Evolutionary conservation across 192 early-diverging fungal species (phyloP), one percentile per base, ranked within the genome.

Genomic region (Piromyces finnis): DNA sequence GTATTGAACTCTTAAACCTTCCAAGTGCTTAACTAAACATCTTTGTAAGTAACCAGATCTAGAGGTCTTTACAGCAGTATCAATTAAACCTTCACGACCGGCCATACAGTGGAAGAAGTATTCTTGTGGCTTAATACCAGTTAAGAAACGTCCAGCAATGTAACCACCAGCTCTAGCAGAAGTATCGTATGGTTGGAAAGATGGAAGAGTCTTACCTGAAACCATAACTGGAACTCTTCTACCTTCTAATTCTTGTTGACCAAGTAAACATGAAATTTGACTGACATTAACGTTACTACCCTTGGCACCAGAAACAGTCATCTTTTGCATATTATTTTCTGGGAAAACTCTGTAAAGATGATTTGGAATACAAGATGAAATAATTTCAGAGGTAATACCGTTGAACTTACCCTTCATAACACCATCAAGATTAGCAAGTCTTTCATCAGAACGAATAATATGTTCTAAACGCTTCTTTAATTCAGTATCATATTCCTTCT

Each of bases 61-160:
- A 77, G 97, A 96, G 0, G 98, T 99, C 88, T 99, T 99, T 85
- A 99, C 98, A 81, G 98, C 98, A 13, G 98, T 99, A 88, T 99
- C 98, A 80, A 99, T 98, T n/a, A 99, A 88, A 81, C 98, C 98
- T 89, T 99, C 98, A 86, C 98, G 94, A 83, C 98, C 98, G 81
- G 97, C 97, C 98, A 99, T 99, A 83, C 95, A 93, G 86, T 95
- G 93, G 89, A 94, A 95, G 85, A 92, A 93, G 84, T 88, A 88
- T 79, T 92, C 91, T 83, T 98, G 96, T 41, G 98, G 97, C 83
- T 93, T 93, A 80, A 99, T 95, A 28, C 98, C 98, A 17, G 96
- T 98, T 91, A 99, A 93, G 92, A 98, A 99, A 82, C 97, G 94
- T 79, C 94, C 95, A 37, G 94, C 90, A 82, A 99, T 94, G 79